A percentile compares a stretch with the other conserved stretches of the same genome.
Evolutionary conservation across 139 green algal genomes (phyloP).

Genomic region (Eudorina sp.): DNA sequence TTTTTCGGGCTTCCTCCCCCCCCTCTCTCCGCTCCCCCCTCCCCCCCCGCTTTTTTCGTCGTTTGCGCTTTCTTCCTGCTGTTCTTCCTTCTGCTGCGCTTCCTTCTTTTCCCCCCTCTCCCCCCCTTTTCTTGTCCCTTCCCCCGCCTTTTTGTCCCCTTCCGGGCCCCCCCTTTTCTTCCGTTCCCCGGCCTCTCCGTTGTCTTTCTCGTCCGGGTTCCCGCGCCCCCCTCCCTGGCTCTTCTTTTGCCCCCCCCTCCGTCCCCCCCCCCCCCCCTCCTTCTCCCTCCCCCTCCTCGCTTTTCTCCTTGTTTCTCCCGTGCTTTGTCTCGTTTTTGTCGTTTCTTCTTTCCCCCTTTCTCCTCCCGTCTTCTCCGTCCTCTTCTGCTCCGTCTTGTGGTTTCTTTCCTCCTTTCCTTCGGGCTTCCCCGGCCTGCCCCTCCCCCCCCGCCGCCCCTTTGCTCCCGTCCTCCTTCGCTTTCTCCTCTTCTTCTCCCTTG

Average conservation of each 20-base stretch:
- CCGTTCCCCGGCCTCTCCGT: not conserved
- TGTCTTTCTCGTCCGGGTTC: too few species aligned
- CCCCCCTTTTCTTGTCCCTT: not conserved
- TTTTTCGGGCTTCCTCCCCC: too few species aligned
- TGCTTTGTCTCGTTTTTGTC: not conserved
- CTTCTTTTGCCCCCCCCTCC: not conserved
- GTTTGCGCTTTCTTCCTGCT: too few species aligned
- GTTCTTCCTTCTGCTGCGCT: too few species aligned
- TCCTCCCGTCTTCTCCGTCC: not conserved
- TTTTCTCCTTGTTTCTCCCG: not conserved
- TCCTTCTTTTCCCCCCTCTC: not conserved
- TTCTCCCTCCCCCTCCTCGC: not conserved
- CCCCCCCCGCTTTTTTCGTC: too few species aligned
- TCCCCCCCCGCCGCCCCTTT: not conserved
- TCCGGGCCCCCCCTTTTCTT: not conserved
- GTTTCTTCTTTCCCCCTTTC: not conserved
- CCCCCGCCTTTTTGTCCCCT: not conserved
- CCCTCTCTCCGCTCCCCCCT: too few species aligned
- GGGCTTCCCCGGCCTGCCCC: not conserved
- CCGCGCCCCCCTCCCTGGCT: too few species aligned
- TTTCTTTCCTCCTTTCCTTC: not conserved
- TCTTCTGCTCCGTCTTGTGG: not conserved
- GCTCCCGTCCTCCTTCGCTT: not conserved
- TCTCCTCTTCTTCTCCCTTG: too few species aligned
- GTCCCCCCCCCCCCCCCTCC: not conserved